A percentile compares a stretch with the other conserved stretches of the same genome.
Evolutionary conservation across 2,329 filamentous ascomycete genomes (phyloP).

Genomic region (Bipolaris oryzae): DNA sequence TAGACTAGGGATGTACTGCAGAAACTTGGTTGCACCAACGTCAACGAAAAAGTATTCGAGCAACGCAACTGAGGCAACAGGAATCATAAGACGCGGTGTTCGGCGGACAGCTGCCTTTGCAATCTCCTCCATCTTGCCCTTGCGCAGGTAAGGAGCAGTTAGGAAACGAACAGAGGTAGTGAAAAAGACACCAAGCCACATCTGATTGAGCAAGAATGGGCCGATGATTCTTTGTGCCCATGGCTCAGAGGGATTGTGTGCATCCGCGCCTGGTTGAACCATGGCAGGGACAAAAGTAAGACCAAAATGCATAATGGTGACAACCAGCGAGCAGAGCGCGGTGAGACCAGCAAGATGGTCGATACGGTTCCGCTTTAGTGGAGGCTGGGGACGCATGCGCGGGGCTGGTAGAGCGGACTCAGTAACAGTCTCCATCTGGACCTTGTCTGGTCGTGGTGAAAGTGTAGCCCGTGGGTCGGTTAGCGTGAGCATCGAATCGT

Average conservation of each 20-base stretch:
- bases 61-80: slow-evolving; percentile 51
- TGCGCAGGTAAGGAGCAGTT: slow-evolving; percentile 50
- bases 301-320: slow-evolving; percentile 55
- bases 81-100: slow-evolving; percentile 56
- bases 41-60: slow-evolving; percentile 57
- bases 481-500: slow-evolving; percentile 28
- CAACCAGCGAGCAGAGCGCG: slow-evolving; percentile 52
- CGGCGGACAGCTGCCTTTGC: slow-evolving; percentile 54
- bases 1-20: slow-evolving; percentile 55
- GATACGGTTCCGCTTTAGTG: slow-evolving; percentile 42
- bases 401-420: slow-evolving; percentile 39
- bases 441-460: slow-evolving; percentile 25
- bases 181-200: slow-evolving; percentile 58
- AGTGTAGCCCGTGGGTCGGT: slow-evolving; percentile 1
- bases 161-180: slow-evolving; percentile 57
- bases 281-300: slow-evolving; percentile 51
- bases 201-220: slow-evolving; percentile 53
- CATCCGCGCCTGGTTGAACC: slow-evolving; percentile 44
- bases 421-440: slow-evolving; percentile 38
- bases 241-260: slow-evolving; percentile 50
- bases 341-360: slow-evolving; percentile 57
- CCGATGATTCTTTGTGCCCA: slow-evolving; percentile 52
- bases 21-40: slow-evolving; percentile 50
- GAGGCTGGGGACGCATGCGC: slow-evolving; percentile 36
- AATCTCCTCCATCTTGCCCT: slow-evolving; percentile 51